Evolutionary conservation across 2,329 filamentous ascomycete species (phyloP).

Genomic region (Fusarium pseudonygamai): DNA sequence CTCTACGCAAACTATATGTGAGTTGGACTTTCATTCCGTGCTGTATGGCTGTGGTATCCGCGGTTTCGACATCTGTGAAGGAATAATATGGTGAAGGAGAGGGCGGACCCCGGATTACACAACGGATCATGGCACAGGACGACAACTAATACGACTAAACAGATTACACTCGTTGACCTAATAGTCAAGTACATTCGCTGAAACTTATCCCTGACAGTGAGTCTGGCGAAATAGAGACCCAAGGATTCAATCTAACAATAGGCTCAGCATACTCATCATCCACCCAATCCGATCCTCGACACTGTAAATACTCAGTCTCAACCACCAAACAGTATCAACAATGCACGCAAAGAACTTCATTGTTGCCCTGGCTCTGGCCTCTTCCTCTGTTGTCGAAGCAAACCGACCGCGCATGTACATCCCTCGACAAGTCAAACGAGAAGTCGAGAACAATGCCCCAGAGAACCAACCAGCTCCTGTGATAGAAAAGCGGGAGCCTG

Average conservation of each 20-base stretch:
- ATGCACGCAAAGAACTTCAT: conserved; percentile 62
- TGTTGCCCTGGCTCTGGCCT: conserved; percentile 59
- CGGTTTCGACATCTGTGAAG: neutral
- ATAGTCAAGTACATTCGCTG: conserved; percentile 70
- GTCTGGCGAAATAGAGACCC: conserved; percentile 7
- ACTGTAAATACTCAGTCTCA: conserved; percentile 33
- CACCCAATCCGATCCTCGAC: conserved; percentile 29
- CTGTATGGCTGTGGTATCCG: neutral
- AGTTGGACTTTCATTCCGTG: conserved; percentile 15
- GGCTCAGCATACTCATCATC: conserved; percentile 30
- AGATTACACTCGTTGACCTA: conserved; percentile 61
- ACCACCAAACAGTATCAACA: conserved; percentile 34
- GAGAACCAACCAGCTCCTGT: conserved; percentile 28
- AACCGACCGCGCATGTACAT: conserved; percentile 65
- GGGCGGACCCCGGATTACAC: neutral
- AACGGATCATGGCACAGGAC: neutral
- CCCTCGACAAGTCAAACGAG: conserved; percentile 64
- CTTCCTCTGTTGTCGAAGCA: conserved; percentile 56
- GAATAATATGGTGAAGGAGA: neutral
- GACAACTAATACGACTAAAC: conserved; percentile 11
- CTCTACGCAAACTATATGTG: conserved; percentile 45
- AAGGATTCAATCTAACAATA: conserved; percentile 9
- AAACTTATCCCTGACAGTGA: conserved; percentile 58
- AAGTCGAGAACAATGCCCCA: conserved; percentile 53
- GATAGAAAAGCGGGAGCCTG: conserved; percentile 25